Evolutionary conservation across 371 early-diverging fungal genomes (phyloP).

Genomic region (Actinomucor elegans): DNA sequence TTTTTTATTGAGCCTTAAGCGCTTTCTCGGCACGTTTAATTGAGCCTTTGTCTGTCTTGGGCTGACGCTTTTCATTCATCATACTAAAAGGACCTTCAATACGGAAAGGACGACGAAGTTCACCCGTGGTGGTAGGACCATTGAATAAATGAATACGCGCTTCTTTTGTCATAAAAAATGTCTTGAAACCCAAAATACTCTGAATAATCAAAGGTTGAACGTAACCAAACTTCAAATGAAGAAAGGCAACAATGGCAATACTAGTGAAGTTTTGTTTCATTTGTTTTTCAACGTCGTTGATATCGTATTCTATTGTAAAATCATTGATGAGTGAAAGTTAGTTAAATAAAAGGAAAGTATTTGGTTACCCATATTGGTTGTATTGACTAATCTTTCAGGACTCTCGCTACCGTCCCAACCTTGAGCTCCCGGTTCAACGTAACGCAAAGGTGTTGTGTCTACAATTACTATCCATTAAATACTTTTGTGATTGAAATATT

Average conservation of each 20-base stretch:
- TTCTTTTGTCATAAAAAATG: constrained; percentile 60
- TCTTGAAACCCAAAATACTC: constrained; percentile 70
- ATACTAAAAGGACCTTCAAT: constrained; percentile 62
- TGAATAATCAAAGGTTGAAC: constrained; percentile 84
- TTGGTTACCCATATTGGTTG: constrained; percentile 37
- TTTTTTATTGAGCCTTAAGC: constrained; percentile 30
- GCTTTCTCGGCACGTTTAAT: constrained; percentile 55
- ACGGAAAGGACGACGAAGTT: constrained; percentile 81
- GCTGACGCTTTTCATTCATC: constrained; percentile 32
- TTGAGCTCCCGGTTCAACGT: constrained; percentile 39
- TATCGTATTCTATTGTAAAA: constrained; percentile 67
- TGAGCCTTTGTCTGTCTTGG: constrained; percentile 39
- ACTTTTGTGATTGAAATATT: not conserved
- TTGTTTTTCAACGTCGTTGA: constrained; percentile 67
- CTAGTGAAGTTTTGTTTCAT: constrained; percentile 68
- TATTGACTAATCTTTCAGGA: constrained; percentile 32
- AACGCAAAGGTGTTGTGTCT: constrained; percentile 43
- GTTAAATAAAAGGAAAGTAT: too few relatives aligned
- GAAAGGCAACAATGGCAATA: constrained; percentile 66
- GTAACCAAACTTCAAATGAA: constrained; percentile 85
- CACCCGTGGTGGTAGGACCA: constrained; percentile 66
- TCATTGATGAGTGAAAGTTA: too few relatives aligned
- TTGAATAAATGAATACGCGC: constrained; percentile 69
- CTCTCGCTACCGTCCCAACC: constrained; percentile 37
- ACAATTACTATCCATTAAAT: not conserved